phyloP scores from a whole-genome alignment of 139 green algal species.

The Desmodesmus armatus region DNA sequence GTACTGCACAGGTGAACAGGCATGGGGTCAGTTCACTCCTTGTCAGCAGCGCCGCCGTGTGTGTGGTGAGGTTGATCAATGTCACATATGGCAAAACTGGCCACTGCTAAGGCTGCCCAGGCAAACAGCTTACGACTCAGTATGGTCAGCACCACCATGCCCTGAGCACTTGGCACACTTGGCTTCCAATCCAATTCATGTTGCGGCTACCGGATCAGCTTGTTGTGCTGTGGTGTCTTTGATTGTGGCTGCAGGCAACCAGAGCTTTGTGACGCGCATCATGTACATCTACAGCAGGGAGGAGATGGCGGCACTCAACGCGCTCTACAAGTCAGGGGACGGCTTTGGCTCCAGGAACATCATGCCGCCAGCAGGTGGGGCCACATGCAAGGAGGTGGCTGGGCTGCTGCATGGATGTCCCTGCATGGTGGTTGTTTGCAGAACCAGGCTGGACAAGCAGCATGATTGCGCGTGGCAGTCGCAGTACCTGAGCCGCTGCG shows the following conservation, averaged over 20 bases:
- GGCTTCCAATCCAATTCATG: neutral
- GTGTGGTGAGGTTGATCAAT: no score
- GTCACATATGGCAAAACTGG: no score
- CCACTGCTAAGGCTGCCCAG: no score
- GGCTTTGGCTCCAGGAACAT: conserved; percentile 33
- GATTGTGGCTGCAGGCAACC: neutral
- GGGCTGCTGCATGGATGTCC: neutral
- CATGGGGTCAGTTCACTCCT: neutral
- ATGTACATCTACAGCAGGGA: conserved; percentile 16
- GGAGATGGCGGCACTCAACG: conserved; percentile 60
- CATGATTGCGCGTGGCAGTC: no score
- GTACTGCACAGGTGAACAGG: neutral
- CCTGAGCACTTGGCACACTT: no score
- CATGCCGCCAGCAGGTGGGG: conserved; percentile 19
- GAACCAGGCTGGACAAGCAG: no score
- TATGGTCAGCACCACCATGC: neutral
- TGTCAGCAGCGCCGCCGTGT: neutral
- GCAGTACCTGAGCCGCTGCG: no score
- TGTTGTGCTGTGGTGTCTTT: no score
- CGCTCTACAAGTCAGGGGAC: conserved; percentile 50
- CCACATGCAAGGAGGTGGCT: neutral
- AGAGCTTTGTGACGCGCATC: neutral
- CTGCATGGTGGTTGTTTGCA: neutral
- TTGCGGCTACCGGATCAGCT: conserved; percentile 53
- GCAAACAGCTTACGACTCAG: no score